phyloP scores from a whole-genome alignment of 179 eudicot species.

The Pouteria campechiana region DNA sequence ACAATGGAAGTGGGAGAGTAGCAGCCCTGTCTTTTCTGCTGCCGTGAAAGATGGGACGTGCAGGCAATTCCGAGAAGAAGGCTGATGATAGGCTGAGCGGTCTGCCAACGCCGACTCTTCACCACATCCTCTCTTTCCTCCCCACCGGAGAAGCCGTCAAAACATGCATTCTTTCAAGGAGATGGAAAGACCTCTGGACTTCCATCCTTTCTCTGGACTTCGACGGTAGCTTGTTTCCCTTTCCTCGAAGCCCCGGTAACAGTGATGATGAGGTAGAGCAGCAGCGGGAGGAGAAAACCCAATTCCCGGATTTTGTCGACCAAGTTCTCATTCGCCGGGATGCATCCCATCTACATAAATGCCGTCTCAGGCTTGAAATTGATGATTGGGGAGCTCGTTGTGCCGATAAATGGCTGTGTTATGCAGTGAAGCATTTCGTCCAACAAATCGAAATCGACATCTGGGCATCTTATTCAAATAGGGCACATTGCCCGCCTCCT shows the following conservation, averaged over 20 bases:
- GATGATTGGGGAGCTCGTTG: too few species aligned
- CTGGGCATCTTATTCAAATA: too few species aligned
- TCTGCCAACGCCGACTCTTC: constrained; percentile 31
- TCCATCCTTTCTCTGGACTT: constrained; percentile 31
- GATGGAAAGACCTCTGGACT: constrained; percentile 41
- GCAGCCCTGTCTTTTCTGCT: too few species aligned
- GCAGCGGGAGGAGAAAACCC: too few species aligned
- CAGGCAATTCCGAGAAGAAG: too few species aligned
- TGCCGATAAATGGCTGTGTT: too few species aligned
- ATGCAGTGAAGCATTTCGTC: too few species aligned
- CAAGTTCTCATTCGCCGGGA: constrained; percentile 24
- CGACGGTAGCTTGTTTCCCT: constrained; percentile 23
- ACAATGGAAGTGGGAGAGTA: too few species aligned
- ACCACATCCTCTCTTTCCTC: constrained; percentile 31
- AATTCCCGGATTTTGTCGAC: constrained; percentile 33
- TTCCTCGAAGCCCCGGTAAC: constrained; percentile 8
- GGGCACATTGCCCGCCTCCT: too few species aligned
- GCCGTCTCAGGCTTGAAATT: too few species aligned
- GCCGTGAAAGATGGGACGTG: too few species aligned
- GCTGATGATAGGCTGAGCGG: constrained; percentile 28
- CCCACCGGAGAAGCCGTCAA: constrained; percentile 39
- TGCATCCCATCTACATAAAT: constrained; percentile 17
- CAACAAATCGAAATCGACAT: too few species aligned
- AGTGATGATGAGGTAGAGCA: constrained; percentile 10
- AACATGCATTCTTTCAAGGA: constrained; percentile 29